Percentiles rank a stretch among this genome's conserved stretches.
These are phyloP conservation scores for Murraya paniculata DNA, from an alignment of 345 rosid species.

Conservation along the genomic window DNA sequence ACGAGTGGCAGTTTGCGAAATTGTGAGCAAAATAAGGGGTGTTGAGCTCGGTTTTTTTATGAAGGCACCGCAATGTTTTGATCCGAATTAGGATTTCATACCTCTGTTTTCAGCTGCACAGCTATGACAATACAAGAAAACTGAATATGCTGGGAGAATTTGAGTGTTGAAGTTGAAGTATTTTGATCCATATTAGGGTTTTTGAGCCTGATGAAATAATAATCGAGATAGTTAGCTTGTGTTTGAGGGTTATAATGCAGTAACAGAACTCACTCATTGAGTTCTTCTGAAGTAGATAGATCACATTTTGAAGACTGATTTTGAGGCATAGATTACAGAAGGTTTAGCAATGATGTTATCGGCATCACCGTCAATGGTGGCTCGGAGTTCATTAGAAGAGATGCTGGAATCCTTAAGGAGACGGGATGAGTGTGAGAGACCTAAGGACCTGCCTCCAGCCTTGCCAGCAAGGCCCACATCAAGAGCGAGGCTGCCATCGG, in stretches of 20 bases:
- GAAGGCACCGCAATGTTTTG: not conserved
- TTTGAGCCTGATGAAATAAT: not conserved
- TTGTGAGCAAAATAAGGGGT: not conserved
- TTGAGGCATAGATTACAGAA: not conserved
- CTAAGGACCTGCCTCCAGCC: constrained; percentile 83
- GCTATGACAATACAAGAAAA: not conserved
- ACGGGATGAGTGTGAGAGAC: constrained; percentile 63
- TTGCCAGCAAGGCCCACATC: constrained; percentile 89
- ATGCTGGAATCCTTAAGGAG: constrained; percentile 81
- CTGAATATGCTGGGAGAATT: not conserved
- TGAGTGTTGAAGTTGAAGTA: not conserved
- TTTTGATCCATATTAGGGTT: not conserved
- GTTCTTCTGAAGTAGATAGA: not conserved
- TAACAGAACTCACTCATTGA: not conserved
- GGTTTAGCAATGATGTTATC: constrained; percentile 63
- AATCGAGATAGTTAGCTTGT: not conserved
- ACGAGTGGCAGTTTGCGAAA: not conserved
- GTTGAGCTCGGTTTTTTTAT: constrained; percentile 4
- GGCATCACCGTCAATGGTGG: constrained; percentile 56
- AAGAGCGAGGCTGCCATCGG: constrained; percentile 76
- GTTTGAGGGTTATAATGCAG: not conserved
- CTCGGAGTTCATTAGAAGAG: constrained; percentile 93
- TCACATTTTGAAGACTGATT: not conserved
- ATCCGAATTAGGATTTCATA: constrained; percentile 7
- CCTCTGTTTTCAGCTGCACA: not conserved